A percentile compares a stretch with the other conserved stretches of the same genome.
Evolutionary conservation across 106 monocot genomes (phyloP).

Genomic region (Allium fistulosum): DNA sequence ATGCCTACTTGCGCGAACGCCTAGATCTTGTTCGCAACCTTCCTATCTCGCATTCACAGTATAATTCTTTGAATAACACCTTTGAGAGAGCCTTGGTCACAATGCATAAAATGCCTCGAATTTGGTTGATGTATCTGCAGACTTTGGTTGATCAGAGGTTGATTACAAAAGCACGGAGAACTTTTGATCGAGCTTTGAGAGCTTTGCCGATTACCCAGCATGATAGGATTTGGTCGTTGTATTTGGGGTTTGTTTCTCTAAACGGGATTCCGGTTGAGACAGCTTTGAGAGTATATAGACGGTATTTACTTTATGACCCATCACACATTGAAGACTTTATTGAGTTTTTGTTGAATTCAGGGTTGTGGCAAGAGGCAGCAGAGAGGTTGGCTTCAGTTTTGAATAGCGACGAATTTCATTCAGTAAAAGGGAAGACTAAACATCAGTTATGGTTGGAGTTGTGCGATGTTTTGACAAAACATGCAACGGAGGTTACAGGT

Average conservation of each 20-base stretch:
- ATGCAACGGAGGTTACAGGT: constrained; percentile 79
- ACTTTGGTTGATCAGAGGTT: constrained; percentile 62
- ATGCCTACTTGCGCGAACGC: constrained; percentile 84
- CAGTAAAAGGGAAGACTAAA: constrained; percentile 82
- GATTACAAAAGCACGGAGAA: constrained; percentile 46
- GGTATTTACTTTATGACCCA: constrained; percentile 78
- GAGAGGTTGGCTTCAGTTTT: constrained; percentile 71
- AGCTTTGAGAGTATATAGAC: constrained; percentile 62
- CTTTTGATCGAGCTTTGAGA: constrained; percentile 78
- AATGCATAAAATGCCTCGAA: constrained; percentile 98
- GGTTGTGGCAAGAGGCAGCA: constrained; percentile 88
- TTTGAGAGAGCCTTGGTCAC: constrained; percentile 93
- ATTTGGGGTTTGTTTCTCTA: constrained; percentile 59
- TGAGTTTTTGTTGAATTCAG: constrained; percentile 66
- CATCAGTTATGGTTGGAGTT: constrained; percentile 93
- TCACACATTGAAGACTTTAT: constrained; percentile 96
- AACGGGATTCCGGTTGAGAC: constrained; percentile 78
- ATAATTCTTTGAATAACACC: constrained; percentile 74
- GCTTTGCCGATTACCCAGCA: constrained; percentile 91
- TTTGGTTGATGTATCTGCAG: constrained; percentile 78
- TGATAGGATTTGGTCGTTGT: constrained; percentile 81
- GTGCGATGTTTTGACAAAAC: constrained; percentile 76
- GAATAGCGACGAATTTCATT: constrained; percentile 67
- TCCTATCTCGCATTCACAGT: constrained; percentile 53
- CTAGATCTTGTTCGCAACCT: constrained; percentile 54